These are phyloP conservation scores for Cryptococcus sp. DNA, from an alignment of 1,284 basidiomycete genomes.

Conservation along the genomic window DNA sequence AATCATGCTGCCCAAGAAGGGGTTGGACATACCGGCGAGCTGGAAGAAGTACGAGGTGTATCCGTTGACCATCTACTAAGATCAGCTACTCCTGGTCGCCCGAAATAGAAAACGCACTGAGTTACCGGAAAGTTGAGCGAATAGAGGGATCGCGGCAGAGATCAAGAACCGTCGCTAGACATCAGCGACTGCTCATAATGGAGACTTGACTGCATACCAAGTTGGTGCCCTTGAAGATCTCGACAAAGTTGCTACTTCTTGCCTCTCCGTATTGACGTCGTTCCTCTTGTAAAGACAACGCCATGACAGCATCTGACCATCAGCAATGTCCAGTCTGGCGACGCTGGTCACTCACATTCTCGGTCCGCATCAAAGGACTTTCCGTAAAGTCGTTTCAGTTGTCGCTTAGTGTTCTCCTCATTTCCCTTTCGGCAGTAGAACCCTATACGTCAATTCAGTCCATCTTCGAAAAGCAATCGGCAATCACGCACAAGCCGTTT, in stretches of 20 bases:
- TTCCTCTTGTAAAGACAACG: background rate
- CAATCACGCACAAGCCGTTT: background rate
- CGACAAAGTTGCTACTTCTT: background rate
- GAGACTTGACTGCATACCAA: background rate
- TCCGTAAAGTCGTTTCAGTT: background rate
- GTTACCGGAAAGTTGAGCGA: background rate
- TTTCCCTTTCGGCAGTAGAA: background rate
- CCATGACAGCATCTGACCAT: background rate
- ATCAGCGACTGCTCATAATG: background rate
- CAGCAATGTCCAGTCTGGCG: background rate
- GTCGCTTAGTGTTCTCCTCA: background rate
- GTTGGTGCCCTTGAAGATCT: background rate
- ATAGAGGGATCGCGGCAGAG: background rate
- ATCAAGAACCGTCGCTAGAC: background rate
- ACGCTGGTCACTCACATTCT: background rate
- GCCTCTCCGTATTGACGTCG: background rate
- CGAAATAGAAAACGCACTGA: background rate
- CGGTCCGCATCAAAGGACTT: background rate
- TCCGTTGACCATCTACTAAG: background rate
- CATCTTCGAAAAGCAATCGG: background rate
- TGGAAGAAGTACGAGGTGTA: constrained; percentile 11
- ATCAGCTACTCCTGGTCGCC: background rate
- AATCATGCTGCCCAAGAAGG: constrained; percentile 13
- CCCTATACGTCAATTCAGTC: background rate
- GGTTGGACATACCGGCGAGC: constrained; percentile 8